phyloP scores from a whole-genome alignment of 139 green algal genomes.

The Chlorella sorokiniana region DNA sequence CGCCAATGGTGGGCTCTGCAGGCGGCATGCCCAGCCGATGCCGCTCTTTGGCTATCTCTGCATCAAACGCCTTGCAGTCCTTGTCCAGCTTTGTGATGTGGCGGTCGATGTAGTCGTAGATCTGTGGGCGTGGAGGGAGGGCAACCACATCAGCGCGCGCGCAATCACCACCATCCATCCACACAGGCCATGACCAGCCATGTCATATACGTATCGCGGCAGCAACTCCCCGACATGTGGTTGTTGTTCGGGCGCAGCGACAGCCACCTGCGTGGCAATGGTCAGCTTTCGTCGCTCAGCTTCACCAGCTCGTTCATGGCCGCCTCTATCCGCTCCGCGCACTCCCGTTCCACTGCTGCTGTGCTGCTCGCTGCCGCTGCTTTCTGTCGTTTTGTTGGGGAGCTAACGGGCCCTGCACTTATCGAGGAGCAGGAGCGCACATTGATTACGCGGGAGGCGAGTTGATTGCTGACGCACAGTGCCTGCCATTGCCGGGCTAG shows the following conservation, averaged over 20 bases:
- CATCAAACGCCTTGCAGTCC: constrained; percentile 66
- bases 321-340: constrained; percentile 30
- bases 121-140: constrained; percentile 52
- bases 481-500: neutral
- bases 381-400: constrained; percentile 36
- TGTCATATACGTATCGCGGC: neutral
- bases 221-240: too few relatives aligned
- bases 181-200: neutral
- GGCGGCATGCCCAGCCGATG: constrained; percentile 55
- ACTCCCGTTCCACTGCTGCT: neutral
- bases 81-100: constrained; percentile 78
- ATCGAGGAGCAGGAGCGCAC: neutral
- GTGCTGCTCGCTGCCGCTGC: neutral
- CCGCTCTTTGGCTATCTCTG: constrained; percentile 67
- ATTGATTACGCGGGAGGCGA: neutral
- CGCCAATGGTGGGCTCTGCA: constrained; percentile 41
- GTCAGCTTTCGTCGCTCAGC: constrained; percentile 57
- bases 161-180: too few relatives aligned
- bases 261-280: constrained; percentile 20
- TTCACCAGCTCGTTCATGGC: constrained; percentile 55
- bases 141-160: neutral
- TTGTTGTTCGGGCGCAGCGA: neutral
- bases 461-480: neutral
- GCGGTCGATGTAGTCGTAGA: constrained; percentile 85
- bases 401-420: neutral